Evolutionary conservation across 164 flowering plant species (phyloP).

Genomic region (Chimonanthus salicifolius): DNA sequence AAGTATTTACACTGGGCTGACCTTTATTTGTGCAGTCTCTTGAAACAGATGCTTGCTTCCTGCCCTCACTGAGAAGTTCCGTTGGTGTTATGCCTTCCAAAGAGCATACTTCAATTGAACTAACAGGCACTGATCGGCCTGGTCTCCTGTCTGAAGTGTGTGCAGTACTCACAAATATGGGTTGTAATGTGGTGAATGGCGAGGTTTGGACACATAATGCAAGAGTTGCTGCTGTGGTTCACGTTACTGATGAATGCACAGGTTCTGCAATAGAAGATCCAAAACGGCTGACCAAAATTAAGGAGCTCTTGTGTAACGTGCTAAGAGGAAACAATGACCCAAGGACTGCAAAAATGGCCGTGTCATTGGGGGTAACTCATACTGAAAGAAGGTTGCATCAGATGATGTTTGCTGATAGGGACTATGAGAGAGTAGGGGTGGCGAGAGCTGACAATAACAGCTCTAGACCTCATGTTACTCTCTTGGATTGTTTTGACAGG

Average conservation of each 20-base stretch:
- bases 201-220: slow-evolving; percentile 66
- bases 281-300: slow-evolving; percentile 25
- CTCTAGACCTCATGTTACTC: slow-evolving; percentile 25
- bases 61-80: slow-evolving; percentile 21
- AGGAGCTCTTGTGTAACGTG: slow-evolving; percentile 30
- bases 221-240: slow-evolving; percentile 41
- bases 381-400: slow-evolving; percentile 48
- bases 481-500: slow-evolving; percentile 29
- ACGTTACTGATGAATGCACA: slow-evolving; percentile 33
- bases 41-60: slow-evolving; percentile 25
- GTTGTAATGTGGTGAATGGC: slow-evolving; percentile 42
- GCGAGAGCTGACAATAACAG: slow-evolving; percentile 3
- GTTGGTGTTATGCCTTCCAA: slow-evolving; percentile 37
- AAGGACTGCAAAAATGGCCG: slow-evolving; percentile 18
- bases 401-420: slow-evolving; percentile 51
- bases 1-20: too few relatives aligned
- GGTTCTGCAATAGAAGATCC: slow-evolving; percentile 37
- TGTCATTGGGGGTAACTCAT: slow-evolving; percentile 21
- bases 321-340: slow-evolving; percentile 26
- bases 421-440: slow-evolving; percentile 23
- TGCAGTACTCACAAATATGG: slow-evolving; percentile 45
- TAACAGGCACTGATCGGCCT: slow-evolving; percentile 47
- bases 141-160: slow-evolving; percentile 54
- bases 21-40: slow-evolving; percentile 23
- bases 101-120: slow-evolving; percentile 44